Conservation (phyloP, 768 basidiomycete species). For the Mycena pura region DNA sequence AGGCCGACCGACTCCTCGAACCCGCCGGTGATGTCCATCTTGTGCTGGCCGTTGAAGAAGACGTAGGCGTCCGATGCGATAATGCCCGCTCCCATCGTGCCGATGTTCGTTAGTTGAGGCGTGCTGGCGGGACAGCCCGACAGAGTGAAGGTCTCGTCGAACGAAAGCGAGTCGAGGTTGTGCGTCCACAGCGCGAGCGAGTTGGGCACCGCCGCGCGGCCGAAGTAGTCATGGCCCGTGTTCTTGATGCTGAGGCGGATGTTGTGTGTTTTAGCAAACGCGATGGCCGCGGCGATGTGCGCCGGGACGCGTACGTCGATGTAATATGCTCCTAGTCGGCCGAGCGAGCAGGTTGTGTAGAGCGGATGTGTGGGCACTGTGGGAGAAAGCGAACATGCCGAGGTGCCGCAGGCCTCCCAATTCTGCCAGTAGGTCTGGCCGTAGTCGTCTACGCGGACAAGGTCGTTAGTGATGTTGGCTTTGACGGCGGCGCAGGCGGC, state of each 20-base stretch:
- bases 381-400: too few species aligned
- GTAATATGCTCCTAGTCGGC: conserved; percentile 1
- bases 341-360: conserved; percentile 9
- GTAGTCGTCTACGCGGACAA: background rate
- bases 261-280: background rate
- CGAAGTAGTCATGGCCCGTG: conserved; percentile 4
- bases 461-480: background rate
- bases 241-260: conserved; percentile 3
- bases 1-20: too few species aligned
- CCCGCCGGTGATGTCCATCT: too few species aligned
- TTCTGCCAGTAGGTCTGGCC: background rate
- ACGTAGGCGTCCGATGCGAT: background rate
- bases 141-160: conserved; percentile 1
- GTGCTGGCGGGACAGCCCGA: too few species aligned
- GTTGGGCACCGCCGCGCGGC: background rate
- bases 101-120: too few species aligned
- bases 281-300: background rate
- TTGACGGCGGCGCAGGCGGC: background rate
- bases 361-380: too few species aligned
- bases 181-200: background rate
- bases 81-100: background rate
- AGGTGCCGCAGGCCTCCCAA: too few species aligned
- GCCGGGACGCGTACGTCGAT: conserved; percentile 1
- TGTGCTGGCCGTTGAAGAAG: too few species aligned
- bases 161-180: conserved; percentile 1